Evolutionary conservation across 805 yeast species (phyloP), one percentile per base, ranked within the genome.

Genomic region (Myxozyma vanderwaltii): DNA sequence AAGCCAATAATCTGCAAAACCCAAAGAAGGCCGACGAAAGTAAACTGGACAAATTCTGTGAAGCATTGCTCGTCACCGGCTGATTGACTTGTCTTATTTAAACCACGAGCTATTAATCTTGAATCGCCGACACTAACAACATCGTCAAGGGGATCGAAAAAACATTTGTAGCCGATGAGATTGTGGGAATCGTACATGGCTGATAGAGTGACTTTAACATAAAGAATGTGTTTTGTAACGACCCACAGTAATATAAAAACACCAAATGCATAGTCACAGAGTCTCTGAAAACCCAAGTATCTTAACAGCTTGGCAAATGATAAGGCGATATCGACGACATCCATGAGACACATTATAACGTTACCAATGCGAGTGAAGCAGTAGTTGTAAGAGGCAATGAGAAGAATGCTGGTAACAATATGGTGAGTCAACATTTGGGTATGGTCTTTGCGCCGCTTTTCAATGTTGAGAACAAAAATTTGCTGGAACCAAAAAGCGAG

Each of bases 361-460:
- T 89, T 89, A 31, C 97, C 97, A 56, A 89, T 81, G 38, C 89
- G 80, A 35, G 86, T 82, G 73, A 85, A 87, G 73, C 87, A 85
- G 70, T 82, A 84, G 69, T 76, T 77, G 72, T 90, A 91, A 0
- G 94, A 86, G 1, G 94, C 92, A 12, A 79, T 71, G 27, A 87
- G 80, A 56, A 91, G 78, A 23, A 77, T 67, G 67, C 85, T 79
- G 0, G 97, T 91, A 57, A 91, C 85, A 57, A 91, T 83, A 73
- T 91, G 97, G 72, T 91, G 97, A 47, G 85, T 75, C 69, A 90
- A 83, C 97, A 91, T 91, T 74, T 91, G 96, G 66, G 74, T 72
- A 71, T 88, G 85, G 71, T 91, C 97, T 70, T 89, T 89, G 63
- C 97, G 82, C 63, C 79, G 82, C 61, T 82, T 85, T 73, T 91